These are phyloP conservation scores for Coprinopsis sp. DNA, from an alignment of 768 basidiomycete genomes.

Conservation along the genomic window DNA sequence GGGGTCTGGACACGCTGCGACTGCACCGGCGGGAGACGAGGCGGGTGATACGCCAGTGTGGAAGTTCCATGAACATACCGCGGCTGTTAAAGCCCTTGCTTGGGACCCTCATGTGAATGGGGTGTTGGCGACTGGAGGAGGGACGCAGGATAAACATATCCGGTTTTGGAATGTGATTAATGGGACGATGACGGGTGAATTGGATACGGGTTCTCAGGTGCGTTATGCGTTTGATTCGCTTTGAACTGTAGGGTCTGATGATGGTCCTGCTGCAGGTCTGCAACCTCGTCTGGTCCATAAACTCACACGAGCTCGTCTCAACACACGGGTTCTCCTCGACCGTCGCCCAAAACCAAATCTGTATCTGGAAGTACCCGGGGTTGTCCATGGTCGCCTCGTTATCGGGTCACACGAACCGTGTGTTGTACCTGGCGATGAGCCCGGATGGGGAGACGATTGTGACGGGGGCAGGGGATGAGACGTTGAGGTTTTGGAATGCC, in stretches of 20 bases:
- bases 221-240: constrained; percentile 18
- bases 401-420: constrained; percentile 91
- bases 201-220: constrained; percentile 96
- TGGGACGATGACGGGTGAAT: constrained; percentile 78
- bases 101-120: constrained; percentile 97
- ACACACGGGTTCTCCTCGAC: constrained; percentile 96
- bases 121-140: constrained; percentile 90
- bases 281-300: constrained; percentile 94
- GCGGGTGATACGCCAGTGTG: constrained; percentile 67
- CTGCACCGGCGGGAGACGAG: constrained; percentile 23
- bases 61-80: constrained; percentile 95
- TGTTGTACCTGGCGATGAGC: constrained; percentile 95
- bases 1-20: constrained; percentile 18
- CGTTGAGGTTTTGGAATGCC: constrained; percentile 95
- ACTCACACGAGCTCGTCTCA: constrained; percentile 95
- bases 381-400: constrained; percentile 93
- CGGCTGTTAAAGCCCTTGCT: constrained; percentile 95
- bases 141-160: constrained; percentile 98
- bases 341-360: constrained; percentile 93
- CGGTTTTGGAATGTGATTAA: constrained; percentile 94
- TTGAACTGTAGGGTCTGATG: constrained; percentile 8
- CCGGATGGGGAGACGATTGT: constrained; percentile 98
- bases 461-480: constrained; percentile 97
- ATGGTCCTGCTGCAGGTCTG: constrained; percentile 59
- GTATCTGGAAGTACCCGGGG: constrained; percentile 91